A percentile compares a stretch with the other conserved stretches of the same genome.
Evolutionary conservation across 306 rosid species (phyloP).

Genomic region (Astragalus membranaceus): DNA sequence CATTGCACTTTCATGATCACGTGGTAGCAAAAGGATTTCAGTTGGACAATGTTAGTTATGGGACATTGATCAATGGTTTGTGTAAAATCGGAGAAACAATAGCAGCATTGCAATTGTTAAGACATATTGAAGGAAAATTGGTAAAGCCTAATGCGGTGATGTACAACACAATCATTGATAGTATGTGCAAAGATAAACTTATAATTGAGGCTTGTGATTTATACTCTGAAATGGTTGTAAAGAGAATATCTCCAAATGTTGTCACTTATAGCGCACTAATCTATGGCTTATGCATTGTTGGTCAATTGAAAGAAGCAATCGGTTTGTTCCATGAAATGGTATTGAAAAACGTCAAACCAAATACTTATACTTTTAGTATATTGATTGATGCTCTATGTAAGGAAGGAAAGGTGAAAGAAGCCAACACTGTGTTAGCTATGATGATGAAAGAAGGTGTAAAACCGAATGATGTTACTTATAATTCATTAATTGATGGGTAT

Average conservation of each 20-base stretch:
- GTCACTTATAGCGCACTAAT: not conserved
- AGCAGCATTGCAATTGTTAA: not conserved
- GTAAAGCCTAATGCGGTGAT: not conserved
- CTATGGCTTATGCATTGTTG: not conserved
- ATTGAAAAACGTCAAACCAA: not conserved
- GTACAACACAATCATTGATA: not conserved
- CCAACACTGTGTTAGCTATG: not conserved
- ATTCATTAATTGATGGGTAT: not conserved
- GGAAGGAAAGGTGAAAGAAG: not conserved
- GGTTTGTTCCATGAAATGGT: not conserved
- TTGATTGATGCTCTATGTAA: not conserved
- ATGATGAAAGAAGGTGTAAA: not conserved
- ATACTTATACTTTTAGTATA: not conserved
- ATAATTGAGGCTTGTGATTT: not conserved
- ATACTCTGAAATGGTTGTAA: not conserved
- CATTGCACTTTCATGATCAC: not conserved
- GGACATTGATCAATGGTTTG: not conserved
- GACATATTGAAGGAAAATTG: not conserved
- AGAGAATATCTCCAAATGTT: not conserved
- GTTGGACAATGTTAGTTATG: not conserved
- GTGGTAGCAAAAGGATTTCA: not conserved
- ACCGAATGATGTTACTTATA: not conserved
- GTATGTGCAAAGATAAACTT: not conserved
- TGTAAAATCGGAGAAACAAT: not conserved
- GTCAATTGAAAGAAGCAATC: not conserved